Conservation (phyloP, 768 basidiomycete species). For the Mrakia blollopis region DNA sequence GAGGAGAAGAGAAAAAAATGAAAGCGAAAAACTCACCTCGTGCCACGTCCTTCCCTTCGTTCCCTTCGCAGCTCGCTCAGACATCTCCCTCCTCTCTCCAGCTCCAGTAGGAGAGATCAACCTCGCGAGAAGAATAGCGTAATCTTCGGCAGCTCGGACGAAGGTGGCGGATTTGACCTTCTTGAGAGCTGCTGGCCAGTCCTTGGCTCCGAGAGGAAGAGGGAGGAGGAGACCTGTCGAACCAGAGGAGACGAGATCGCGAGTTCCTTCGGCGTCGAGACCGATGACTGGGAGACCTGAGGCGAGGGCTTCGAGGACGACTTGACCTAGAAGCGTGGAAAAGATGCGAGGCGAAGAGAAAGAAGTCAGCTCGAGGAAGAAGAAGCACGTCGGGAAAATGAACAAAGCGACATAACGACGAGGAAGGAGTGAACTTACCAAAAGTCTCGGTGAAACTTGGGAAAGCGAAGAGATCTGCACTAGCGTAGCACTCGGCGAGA, state of each 20-base stretch:
- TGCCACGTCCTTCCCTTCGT: conserved; percentile 45
- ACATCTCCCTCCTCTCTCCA: conserved; percentile 37
- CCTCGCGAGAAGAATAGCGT: conserved; percentile 38
- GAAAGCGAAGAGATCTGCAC: conserved; percentile 50
- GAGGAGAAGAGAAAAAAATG: not conserved
- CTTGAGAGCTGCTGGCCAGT: conserved; percentile 34
- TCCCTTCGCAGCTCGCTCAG: conserved; percentile 37
- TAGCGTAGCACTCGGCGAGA: conserved; percentile 48
- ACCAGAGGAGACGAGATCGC: conserved; percentile 43
- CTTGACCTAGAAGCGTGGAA: conserved; percentile 43
- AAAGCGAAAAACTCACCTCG: conserved; percentile 39
- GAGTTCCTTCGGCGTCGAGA: conserved; percentile 48
- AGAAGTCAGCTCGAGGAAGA: not conserved
- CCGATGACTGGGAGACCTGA: conserved; percentile 51
- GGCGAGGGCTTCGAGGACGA: conserved; percentile 49
- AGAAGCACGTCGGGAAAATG: not conserved
- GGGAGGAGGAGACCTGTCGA: conserved; percentile 40
- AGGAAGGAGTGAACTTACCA: conserved; percentile 7
- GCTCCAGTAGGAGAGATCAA: conserved; percentile 31
- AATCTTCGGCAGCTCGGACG: conserved; percentile 33
- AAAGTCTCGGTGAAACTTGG: conserved; percentile 44
- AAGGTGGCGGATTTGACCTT: conserved; percentile 32
- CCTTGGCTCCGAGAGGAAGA: conserved; percentile 34
- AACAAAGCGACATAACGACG: not conserved
- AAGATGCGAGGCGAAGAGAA: not conserved